Conservation (phyloP, 2,329 filamentous ascomycete genomes). For the Knufia fluminis region DNA sequence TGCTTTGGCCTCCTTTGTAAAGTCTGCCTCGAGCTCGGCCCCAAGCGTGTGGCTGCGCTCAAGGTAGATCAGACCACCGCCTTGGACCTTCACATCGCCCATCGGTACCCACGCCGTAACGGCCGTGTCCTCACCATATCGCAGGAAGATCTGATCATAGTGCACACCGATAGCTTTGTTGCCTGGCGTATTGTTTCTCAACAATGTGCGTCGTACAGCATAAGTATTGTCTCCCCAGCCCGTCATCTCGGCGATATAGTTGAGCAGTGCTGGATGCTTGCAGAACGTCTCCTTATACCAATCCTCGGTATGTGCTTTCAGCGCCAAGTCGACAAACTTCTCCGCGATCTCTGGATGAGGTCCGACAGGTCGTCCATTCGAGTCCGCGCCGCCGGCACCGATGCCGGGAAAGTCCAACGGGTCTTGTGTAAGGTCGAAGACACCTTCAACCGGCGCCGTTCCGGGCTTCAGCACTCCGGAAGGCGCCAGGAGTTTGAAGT, state of each 20-base stretch:
- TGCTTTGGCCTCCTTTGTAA: slow-evolving; percentile 40
- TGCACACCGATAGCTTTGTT: slow-evolving; percentile 52
- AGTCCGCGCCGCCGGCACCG: slow-evolving; percentile 40
- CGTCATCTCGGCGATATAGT: slow-evolving; percentile 44
- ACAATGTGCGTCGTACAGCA: slow-evolving; percentile 39
- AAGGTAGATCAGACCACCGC: slow-evolving; percentile 52
- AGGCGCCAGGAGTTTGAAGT: slow-evolving; percentile 46
- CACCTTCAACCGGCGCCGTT: slow-evolving; percentile 43
- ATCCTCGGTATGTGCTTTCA: slow-evolving; percentile 44
- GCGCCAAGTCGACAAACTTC: slow-evolving; percentile 42
- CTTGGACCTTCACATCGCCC: slow-evolving; percentile 44
- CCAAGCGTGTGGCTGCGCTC: slow-evolving; percentile 42
- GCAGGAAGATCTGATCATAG: slow-evolving; percentile 51
- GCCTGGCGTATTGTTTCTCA: slow-evolving; percentile 49
- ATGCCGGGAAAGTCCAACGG: slow-evolving; percentile 43
- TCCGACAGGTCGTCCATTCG: slow-evolving; percentile 39
- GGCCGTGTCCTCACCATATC: slow-evolving; percentile 46
- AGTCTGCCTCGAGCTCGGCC: slow-evolving; percentile 42
- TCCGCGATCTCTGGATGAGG: slow-evolving; percentile 29
- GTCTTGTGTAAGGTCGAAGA: slow-evolving; percentile 41
- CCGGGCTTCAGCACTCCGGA: slow-evolving; percentile 49
- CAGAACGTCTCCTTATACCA: slow-evolving; percentile 49
- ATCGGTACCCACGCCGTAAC: slow-evolving; percentile 52
- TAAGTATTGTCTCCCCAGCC: slow-evolving; percentile 46
- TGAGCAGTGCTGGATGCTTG: slow-evolving; percentile 41